These are phyloP conservation scores for Leishmania tropica DNA, from an alignment of 208 protist genomes.

Conservation along the genomic window DNA sequence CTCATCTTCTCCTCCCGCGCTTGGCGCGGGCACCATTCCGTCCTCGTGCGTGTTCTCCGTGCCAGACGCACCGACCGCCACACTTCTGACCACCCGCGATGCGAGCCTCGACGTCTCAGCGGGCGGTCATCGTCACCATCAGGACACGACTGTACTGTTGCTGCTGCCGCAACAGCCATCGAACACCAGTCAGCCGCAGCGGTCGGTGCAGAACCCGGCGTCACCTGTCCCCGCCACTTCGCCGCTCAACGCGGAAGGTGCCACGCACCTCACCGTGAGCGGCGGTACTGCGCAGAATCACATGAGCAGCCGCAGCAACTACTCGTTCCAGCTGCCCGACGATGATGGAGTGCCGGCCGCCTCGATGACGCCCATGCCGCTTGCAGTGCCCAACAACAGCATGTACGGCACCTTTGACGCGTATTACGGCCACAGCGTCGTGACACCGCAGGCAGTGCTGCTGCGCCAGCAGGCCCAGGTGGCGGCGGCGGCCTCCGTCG, in stretches of 20 bases:
- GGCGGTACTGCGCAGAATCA: background rate
- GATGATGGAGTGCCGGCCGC: constrained; percentile 2
- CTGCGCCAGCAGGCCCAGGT: constrained; percentile 41
- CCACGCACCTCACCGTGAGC: background rate
- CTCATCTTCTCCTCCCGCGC: background rate
- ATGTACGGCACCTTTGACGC: constrained; percentile 61
- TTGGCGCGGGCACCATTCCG: background rate
- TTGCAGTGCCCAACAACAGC: constrained; percentile 38
- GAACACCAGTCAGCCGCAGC: background rate
- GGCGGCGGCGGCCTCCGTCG: constrained; percentile 8
- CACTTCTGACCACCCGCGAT: background rate
- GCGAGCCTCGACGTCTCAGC: background rate
- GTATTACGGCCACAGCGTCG: constrained; percentile 44
- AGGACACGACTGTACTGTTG: background rate
- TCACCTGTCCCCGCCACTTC: background rate
- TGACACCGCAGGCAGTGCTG: constrained; percentile 39
- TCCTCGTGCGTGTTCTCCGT: background rate
- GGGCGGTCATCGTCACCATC: background rate
- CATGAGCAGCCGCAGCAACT: background rate
- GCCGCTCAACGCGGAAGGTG: background rate
- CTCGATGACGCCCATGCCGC: constrained; percentile 5
- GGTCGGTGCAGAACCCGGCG: background rate
- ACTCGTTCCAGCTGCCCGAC: background rate
- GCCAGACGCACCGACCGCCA: background rate
- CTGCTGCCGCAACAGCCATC: background rate